Percentiles rank a stretch among this genome's conserved stretches.
Conservation (phyloP, 1,284 basidiomycete species). For the Moesziomyces sp. region DNA sequence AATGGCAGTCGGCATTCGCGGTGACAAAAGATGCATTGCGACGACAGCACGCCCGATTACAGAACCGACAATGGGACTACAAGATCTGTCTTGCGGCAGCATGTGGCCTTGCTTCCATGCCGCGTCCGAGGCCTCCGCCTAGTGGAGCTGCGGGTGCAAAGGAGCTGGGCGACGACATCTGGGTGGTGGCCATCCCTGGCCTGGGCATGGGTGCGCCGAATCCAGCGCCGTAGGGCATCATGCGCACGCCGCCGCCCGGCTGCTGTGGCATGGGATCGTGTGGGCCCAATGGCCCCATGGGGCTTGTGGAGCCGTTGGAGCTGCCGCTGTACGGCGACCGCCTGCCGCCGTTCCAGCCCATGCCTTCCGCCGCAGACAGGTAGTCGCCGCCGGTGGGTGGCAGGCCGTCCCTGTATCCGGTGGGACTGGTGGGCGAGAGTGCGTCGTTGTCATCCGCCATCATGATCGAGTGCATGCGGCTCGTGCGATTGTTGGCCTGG, state of each 20-base stretch:
- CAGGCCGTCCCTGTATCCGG: conserved; percentile 17
- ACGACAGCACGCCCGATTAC: not conserved
- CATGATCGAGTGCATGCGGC: conserved; percentile 16
- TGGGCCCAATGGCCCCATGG: conserved; percentile 32
- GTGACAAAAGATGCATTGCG: not conserved
- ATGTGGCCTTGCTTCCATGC: conserved; percentile 14
- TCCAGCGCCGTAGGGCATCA: conserved; percentile 28
- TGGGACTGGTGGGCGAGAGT: not conserved
- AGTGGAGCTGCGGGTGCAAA: conserved; percentile 28
- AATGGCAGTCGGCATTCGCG: not conserved
- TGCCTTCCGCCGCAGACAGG: conserved; percentile 3
- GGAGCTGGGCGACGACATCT: conserved; percentile 25
- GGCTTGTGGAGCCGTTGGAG: conserved; percentile 24
- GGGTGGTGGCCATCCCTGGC: conserved; percentile 22
- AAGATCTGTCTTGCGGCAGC: conserved; percentile 24
- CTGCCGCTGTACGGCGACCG: conserved; percentile 23
- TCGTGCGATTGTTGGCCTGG: conserved; percentile 6
- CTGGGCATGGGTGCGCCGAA: conserved; percentile 33
- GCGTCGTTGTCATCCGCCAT: conserved; percentile 6
- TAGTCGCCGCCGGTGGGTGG: conserved; percentile 8
- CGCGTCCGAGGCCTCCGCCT: conserved; percentile 24
- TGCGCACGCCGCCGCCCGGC: conserved; percentile 12
- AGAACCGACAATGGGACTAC: not conserved
- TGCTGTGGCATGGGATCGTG: conserved; percentile 24
- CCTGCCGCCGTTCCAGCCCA: conserved; percentile 8